Evolutionary conservation across 2,329 filamentous ascomycete species (phyloP), one percentile per base, ranked within the genome.

Genomic region (Cytospora chrysosperma): DNA sequence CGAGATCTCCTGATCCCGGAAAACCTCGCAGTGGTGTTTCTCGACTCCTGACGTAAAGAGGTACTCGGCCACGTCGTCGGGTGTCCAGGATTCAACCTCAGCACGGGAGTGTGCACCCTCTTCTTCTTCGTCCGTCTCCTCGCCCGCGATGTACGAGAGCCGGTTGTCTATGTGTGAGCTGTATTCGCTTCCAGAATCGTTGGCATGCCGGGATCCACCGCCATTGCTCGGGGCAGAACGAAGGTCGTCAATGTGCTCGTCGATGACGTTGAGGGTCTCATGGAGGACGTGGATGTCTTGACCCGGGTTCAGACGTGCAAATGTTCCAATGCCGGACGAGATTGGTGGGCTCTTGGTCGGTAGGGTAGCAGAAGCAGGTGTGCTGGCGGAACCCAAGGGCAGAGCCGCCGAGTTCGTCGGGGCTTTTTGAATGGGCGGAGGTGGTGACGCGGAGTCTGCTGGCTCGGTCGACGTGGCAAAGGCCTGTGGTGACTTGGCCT

Each of bases 81-180:
- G 86, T 30, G 83, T 86, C 95, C 95, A 99, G 2, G 79, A 75
- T 70, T 88, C 85, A 27, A 99, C 92, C 73, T 97, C 90, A 37
- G 85, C 80, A 19, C 82, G 80, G 15, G 80, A 90, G 69, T 92
- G 88, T n/a, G 83, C 72, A 15, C 78, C 82, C 34, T 90, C 88
- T 70, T 95, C 92, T 75, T 98, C 95, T 71, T 97, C 93, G 70
- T 98, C 94, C 1, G 93, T 97, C 76, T 97, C 94, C 67, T 96
- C 90, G 43, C 94, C 95, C 68, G 95, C 90, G 67, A 98, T 94
- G 74, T 96, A 97, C 1, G 94, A 97, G 70, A 94, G 78, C 47
- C 93, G 87, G 69, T 90, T 88, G 66, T 88, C 88, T 47, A 91
- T 73, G 61, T 91, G 87, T 65, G 86, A 91, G 76, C 93, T 96